Evolutionary conservation across 2,329 filamentous ascomycete species (phyloP).

Genomic region (Lecanicillium sp.): DNA sequence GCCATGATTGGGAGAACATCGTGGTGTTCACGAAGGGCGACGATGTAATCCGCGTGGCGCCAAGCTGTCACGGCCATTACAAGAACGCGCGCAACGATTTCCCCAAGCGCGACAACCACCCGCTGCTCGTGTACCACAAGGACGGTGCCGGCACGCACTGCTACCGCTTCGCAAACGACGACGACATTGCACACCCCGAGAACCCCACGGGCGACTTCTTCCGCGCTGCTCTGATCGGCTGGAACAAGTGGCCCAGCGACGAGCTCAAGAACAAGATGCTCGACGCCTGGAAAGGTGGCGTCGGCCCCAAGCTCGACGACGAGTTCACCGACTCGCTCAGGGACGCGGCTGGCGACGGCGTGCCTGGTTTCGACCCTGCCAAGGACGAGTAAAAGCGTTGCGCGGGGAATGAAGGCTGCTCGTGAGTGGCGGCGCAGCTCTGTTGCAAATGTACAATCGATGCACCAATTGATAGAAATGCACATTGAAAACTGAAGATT

Average conservation of each 20-base stretch:
- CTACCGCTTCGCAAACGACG: constrained; percentile 26
- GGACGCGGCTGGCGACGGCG: constrained; percentile 21
- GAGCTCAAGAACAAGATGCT: constrained; percentile 23
- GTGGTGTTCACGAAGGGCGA: constrained; percentile 28
- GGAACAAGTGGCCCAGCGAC: constrained; percentile 23
- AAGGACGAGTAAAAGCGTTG: background rate
- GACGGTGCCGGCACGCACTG: constrained; percentile 24
- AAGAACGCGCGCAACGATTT: constrained; percentile 20
- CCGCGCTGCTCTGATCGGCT: constrained; percentile 23
- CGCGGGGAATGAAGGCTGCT: background rate
- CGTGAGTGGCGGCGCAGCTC: too few relatives aligned
- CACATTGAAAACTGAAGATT: too few relatives aligned
- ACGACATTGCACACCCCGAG: constrained; percentile 21
- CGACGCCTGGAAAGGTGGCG: constrained; percentile 22
- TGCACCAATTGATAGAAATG: too few relatives aligned
- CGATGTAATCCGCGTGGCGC: constrained; percentile 22
- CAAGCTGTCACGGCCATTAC: constrained; percentile 24
- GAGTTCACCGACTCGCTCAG: constrained; percentile 22
- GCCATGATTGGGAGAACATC: constrained; percentile 37
- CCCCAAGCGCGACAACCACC: constrained; percentile 17
- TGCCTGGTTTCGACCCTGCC: constrained; percentile 23
- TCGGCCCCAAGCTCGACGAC: constrained; percentile 25
- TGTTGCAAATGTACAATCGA: too few relatives aligned
- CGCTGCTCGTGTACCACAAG: constrained; percentile 26
- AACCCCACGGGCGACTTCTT: constrained; percentile 23